Evolutionary conservation across 2,329 filamentous ascomycete genomes (phyloP).

Genomic region (Phialemonium atrogriseum): DNA sequence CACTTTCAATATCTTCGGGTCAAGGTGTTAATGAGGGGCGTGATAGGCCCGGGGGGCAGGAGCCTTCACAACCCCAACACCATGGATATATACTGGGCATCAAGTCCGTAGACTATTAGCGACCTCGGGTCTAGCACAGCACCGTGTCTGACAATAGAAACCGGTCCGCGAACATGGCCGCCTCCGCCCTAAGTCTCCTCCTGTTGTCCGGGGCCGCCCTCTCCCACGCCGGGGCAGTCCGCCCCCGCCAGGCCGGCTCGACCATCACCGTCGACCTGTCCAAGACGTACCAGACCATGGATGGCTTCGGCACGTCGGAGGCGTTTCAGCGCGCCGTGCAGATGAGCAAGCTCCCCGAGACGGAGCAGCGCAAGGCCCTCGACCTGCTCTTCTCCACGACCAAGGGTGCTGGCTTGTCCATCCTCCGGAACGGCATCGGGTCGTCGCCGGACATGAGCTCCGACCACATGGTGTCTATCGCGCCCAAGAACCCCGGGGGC

Average conservation of each 20-base stretch:
- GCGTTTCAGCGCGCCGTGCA: slow-evolving; percentile 31
- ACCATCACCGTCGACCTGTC: slow-evolving; percentile 2
- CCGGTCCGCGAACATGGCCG: not conserved
- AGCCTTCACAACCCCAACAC: too few species aligned
- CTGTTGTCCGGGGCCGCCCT: not conserved
- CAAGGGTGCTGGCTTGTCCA: slow-evolving; percentile 30
- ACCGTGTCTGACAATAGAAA: too few species aligned
- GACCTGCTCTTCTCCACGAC: slow-evolving; percentile 26
- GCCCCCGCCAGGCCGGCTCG: not conserved
- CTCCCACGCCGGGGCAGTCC: not conserved
- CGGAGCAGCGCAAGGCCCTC: slow-evolving; percentile 15
- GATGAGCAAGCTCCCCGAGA: slow-evolving; percentile 11
- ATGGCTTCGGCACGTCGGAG: slow-evolving; percentile 33
- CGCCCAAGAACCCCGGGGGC: slow-evolving; percentile 27
- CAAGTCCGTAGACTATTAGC: too few species aligned
- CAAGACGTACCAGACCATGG: slow-evolving; percentile 30
- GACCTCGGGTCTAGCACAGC: too few species aligned
- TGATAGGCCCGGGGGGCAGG: too few species aligned
- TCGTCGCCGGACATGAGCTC: slow-evolving; percentile 12
- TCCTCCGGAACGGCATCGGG: slow-evolving; percentile 31
- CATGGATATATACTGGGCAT: too few species aligned
- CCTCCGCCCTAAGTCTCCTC: not conserved
- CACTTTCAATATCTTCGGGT: too few species aligned
- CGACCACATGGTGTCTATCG: slow-evolving; percentile 21
- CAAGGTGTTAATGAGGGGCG: too few species aligned